phyloP scores from a whole-genome alignment of 192 early-diverging fungal species.

The Umbelopsis vinacea region DNA sequence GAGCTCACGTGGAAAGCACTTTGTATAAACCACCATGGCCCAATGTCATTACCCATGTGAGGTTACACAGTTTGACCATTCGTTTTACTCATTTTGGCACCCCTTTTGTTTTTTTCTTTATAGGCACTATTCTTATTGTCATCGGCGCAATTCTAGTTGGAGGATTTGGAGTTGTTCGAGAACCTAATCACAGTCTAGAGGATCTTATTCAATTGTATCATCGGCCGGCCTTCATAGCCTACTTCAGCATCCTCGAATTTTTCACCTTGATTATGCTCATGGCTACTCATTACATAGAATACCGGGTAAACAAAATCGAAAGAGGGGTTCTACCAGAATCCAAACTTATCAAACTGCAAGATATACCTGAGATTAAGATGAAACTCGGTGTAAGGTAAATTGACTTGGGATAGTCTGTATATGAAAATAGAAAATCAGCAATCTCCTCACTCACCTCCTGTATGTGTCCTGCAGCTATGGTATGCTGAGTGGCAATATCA shows the following conservation, averaged over 20 bases:
- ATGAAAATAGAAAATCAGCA: background rate
- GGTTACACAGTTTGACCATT: constrained; percentile 11
- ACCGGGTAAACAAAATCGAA: constrained; percentile 25
- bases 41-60: background rate
- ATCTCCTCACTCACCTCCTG: background rate
- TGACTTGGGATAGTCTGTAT: too few species aligned
- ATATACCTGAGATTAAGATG: constrained; percentile 28
- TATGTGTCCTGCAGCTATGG: constrained; percentile 51
- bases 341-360: background rate
- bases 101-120: background rate
- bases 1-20: constrained; percentile 6
- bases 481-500: constrained; percentile 70
- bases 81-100: background rate
- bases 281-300: constrained; percentile 50
- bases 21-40: background rate
- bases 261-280: constrained; percentile 54
- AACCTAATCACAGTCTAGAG: constrained; percentile 68
- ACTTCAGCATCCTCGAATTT: constrained; percentile 60
- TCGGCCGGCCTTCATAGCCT: constrained; percentile 68
- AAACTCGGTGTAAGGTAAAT: constrained; percentile 37
- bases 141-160: constrained; percentile 70
- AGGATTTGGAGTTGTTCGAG: constrained; percentile 76
- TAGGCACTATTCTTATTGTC: constrained; percentile 70
- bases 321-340: background rate
- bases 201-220: constrained; percentile 68